Conservation (phyloP, 1,139 yeast species). For the Protomyces pachydermus region DNA sequence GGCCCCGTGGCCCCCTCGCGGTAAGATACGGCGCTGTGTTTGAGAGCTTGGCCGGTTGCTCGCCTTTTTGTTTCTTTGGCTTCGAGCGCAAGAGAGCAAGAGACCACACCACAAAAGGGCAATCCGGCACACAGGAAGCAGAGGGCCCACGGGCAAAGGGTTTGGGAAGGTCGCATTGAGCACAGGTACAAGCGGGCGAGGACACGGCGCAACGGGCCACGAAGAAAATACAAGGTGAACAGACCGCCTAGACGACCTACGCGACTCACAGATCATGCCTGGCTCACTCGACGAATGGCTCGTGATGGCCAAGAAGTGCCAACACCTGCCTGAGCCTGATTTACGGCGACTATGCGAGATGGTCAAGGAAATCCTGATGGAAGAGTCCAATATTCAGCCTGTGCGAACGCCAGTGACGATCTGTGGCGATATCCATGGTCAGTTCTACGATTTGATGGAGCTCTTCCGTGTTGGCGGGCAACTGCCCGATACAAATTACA, state of each 20-base stretch:
- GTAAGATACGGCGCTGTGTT: too few species aligned
- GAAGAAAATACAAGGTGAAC: too few species aligned
- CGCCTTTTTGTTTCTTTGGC: too few species aligned
- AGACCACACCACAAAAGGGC: too few species aligned
- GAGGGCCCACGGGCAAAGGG: too few species aligned
- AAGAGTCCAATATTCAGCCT: conserved; percentile 92
- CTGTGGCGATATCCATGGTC: conserved; percentile 98
- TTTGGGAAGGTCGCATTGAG: too few species aligned
- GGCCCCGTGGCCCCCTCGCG: too few species aligned
- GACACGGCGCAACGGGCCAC: too few species aligned
- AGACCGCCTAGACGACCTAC: not conserved
- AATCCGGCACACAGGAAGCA: too few species aligned
- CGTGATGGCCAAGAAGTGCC: conserved; percentile 16
- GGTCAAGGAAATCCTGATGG: conserved; percentile 85
- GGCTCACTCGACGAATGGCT: conserved; percentile 17
- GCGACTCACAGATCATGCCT: not conserved
- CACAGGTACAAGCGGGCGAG: too few species aligned
- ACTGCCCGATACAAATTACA: conserved; percentile 75
- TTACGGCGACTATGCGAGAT: conserved; percentile 48
- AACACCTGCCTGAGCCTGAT: conserved; percentile 25
- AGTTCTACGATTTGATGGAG: conserved; percentile 89
- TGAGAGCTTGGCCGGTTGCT: too few species aligned
- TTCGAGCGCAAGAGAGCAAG: too few species aligned
- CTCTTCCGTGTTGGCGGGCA: conserved; percentile 91
- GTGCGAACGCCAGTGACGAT: conserved; percentile 97